Percentiles rank a stretch among this genome's conserved stretches.
Evolutionary conservation across 2,329 filamentous ascomycete genomes (phyloP).

Genomic region (Aspergillus sp.): DNA sequence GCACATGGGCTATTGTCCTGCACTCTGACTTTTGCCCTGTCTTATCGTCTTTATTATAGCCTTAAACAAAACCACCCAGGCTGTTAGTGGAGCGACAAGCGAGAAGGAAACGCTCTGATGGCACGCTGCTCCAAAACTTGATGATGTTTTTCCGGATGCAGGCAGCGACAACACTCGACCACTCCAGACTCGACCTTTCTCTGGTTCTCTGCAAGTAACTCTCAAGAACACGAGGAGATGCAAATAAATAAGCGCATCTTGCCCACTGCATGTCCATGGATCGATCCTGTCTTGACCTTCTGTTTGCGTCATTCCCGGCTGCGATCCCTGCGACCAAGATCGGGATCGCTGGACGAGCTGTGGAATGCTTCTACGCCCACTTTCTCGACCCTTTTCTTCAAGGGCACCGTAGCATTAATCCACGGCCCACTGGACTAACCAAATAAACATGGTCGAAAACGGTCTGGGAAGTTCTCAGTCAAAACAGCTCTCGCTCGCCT

Average conservation of each 20-base stretch:
- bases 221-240: background rate
- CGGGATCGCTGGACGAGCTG: background rate
- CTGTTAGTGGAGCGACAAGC: background rate
- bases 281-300: background rate
- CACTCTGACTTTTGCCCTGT: background rate
- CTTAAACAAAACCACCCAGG: background rate
- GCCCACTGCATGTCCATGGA: constrained; percentile 1
- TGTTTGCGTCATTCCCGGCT: constrained; percentile 11
- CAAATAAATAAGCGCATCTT: constrained; percentile 1
- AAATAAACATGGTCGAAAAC: background rate
- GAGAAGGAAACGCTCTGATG: constrained; percentile 1
- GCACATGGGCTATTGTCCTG: background rate
- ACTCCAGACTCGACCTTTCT: background rate
- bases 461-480: background rate
- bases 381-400: background rate
- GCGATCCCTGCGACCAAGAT: background rate
- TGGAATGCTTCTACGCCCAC: constrained; percentile 8
- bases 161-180: background rate
- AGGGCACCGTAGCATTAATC: constrained; percentile 8
- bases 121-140: constrained; percentile 2
- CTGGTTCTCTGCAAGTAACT: background rate
- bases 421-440: background rate
- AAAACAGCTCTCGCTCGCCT: too few relatives aligned
- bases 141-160: constrained; percentile 16
- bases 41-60: constrained; percentile 6